Evolutionary conservation across 176 grass and related monocot genomes (phyloP).

Genomic region (Calamus simplicifolius): DNA sequence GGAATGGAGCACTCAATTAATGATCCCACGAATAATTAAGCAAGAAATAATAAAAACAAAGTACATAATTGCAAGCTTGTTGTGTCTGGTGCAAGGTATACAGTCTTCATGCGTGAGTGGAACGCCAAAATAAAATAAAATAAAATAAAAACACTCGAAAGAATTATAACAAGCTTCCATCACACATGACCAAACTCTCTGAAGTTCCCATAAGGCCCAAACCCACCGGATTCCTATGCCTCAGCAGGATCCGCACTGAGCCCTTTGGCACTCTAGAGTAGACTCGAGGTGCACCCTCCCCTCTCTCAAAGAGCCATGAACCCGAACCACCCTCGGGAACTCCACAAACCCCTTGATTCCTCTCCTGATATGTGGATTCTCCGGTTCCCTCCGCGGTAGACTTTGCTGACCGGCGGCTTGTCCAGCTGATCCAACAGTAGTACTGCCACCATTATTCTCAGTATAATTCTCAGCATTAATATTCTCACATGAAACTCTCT

Average conservation of each 20-base stretch:
- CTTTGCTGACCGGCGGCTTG: neutral
- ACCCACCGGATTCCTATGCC: conserved; percentile 35
- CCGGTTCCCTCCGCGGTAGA: conserved; percentile 30
- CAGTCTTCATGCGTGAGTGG: too few relatives aligned
- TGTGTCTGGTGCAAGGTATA: too few relatives aligned
- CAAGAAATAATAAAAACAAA: too few relatives aligned
- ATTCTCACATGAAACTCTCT: too few relatives aligned
- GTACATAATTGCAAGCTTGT: too few relatives aligned
- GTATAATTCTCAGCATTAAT: too few relatives aligned
- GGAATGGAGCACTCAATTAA: too few relatives aligned
- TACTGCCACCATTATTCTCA: too few relatives aligned
- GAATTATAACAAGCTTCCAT: neutral
- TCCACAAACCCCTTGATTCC: conserved; percentile 93
- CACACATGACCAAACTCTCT: conserved; percentile 44
- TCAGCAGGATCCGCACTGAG: conserved; percentile 60
- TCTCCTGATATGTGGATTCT: conserved; percentile 82
- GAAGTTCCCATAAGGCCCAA: conserved; percentile 27
- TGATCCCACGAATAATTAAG: too few relatives aligned
- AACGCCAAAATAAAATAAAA: too few relatives aligned
- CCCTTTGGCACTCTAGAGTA: conserved; percentile 76
- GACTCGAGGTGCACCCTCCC: conserved; percentile 35
- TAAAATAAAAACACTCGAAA: too few relatives aligned
- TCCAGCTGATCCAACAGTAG: neutral
- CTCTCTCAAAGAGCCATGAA: conserved; percentile 24
- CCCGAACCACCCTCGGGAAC: conserved; percentile 46